Conservation (phyloP, 108 stramenopile genomes). For the Aurantiochytrium sp. region DNA sequence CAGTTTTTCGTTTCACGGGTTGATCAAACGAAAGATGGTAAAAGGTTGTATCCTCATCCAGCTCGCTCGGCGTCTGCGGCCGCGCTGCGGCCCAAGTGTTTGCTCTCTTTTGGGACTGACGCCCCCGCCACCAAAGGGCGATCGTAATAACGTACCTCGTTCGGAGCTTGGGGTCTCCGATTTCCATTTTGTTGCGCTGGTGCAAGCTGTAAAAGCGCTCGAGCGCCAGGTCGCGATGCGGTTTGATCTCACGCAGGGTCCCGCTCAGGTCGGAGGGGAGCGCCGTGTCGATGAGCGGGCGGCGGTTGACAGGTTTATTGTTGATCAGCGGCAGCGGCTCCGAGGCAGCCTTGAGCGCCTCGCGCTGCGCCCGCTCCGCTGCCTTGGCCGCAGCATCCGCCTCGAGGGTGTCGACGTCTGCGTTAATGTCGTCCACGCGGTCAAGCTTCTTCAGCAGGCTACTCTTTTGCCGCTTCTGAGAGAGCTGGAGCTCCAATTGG, state of each 20-base stretch:
- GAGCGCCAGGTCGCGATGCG: not conserved
- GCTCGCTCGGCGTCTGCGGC: too few relatives aligned
- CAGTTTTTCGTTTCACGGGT: not conserved
- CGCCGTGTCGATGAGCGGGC: not conserved
- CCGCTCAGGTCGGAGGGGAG: not conserved
- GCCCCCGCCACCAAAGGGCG: too few relatives aligned
- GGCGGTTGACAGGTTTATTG: not conserved
- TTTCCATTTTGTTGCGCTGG: not conserved
- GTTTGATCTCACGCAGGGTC: not conserved
- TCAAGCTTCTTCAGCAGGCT: not conserved
- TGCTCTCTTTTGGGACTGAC: too few relatives aligned
- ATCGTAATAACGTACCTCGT: not conserved
- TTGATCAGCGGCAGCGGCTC: not conserved
- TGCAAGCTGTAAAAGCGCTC: conserved; percentile 6
- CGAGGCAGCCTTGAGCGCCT: not conserved
- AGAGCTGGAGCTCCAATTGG: not conserved
- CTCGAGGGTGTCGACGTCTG: not conserved
- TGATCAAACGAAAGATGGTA: conserved; percentile 33
- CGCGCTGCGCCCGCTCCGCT: not conserved
- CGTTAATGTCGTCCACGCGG: not conserved
- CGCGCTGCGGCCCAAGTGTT: too few relatives aligned
- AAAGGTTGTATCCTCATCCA: too few relatives aligned
- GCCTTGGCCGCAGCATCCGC: not conserved
- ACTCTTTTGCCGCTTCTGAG: not conserved
- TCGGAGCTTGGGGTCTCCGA: not conserved